Percentiles rank a stretch among this genome's conserved stretches.
Conservation (phyloP, 169 alveolate species). For the Perkinsus olseni region DNA sequence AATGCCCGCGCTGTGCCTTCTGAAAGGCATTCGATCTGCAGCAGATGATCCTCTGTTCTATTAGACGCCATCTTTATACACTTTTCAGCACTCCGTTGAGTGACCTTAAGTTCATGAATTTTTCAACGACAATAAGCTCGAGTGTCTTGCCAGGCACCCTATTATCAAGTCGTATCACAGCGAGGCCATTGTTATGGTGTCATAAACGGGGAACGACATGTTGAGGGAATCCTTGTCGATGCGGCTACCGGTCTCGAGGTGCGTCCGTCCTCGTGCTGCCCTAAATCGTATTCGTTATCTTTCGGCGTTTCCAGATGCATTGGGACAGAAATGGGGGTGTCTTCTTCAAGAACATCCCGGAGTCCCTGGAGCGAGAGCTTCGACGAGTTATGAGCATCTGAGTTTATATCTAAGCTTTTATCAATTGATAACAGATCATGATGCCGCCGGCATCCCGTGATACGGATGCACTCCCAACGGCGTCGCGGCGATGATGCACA, state of each 20-base stretch:
- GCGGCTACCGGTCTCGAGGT: neutral
- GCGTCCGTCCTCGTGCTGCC: neutral
- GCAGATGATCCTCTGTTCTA: too few species aligned
- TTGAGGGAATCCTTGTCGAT: neutral
- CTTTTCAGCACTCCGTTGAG: too few species aligned
- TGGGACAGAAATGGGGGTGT: neutral
- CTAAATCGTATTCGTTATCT: neutral
- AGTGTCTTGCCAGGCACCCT: neutral
- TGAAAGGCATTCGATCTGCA: too few species aligned
- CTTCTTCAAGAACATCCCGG: neutral
- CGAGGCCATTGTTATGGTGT: neutral
- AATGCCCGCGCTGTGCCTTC: too few species aligned
- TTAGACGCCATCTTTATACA: too few species aligned
- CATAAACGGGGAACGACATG: neutral
- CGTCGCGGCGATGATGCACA: too few species aligned
- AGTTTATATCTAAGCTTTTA: neutral
- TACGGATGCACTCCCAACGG: too few species aligned
- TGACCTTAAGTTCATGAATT: too few species aligned
- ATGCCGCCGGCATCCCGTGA: too few species aligned
- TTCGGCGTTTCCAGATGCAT: too few species aligned
- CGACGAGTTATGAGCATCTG: neutral
- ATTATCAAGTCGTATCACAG: neutral
- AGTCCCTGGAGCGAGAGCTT: neutral
- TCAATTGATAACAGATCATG: neutral
- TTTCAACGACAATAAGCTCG: too few species aligned